A percentile compares a stretch with the other conserved stretches of the same genome.
These are phyloP conservation scores for Rhizophora mangle DNA, from an alignment of 345 rosid genomes.

Conservation along the genomic window DNA sequence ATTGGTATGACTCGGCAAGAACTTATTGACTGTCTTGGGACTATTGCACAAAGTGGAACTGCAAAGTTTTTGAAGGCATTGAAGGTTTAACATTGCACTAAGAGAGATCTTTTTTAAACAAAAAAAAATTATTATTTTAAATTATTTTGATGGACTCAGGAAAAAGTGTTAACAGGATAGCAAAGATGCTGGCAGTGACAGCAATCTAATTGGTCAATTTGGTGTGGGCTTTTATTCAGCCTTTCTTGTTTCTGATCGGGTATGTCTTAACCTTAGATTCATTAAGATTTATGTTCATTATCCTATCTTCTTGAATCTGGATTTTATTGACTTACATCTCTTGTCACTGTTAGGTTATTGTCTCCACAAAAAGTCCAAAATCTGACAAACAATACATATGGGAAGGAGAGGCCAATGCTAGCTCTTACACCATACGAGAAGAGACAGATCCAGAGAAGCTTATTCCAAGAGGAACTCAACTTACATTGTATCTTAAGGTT, in stretches of 20 bases:
- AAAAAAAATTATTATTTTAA: background rate
- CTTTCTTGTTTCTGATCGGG: conserved; percentile 86
- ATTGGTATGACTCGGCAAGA: conserved; percentile 97
- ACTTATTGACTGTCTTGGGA: conserved; percentile 90
- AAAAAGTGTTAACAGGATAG: conserved; percentile 56
- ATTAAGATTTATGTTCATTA: background rate
- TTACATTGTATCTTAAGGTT: conserved; percentile 89
- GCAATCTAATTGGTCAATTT: conserved; percentile 92
- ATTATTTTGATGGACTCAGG: conserved; percentile 16
- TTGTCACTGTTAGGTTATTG: conserved; percentile 51
- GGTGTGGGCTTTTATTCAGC: conserved; percentile 99
- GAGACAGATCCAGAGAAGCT: conserved; percentile 78
- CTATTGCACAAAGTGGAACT: conserved; percentile 98
- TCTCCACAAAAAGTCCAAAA: conserved; percentile 87
- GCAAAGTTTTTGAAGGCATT: conserved; percentile 88
- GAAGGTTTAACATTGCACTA: conserved; percentile 49
- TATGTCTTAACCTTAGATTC: conserved; percentile 19
- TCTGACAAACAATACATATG: conserved; percentile 90
- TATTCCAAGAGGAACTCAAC: conserved; percentile 83
- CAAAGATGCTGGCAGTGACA: conserved; percentile 76
- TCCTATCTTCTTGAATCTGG: conserved; percentile 4
- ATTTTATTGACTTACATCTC: background rate
- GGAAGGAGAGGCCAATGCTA: conserved; percentile 93
- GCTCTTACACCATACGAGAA: conserved; percentile 76
- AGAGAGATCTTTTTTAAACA: background rate